These are phyloP conservation scores for Trametes sp. DNA, from an alignment of 1,284 basidiomycete species.

Conservation along the genomic window DNA sequence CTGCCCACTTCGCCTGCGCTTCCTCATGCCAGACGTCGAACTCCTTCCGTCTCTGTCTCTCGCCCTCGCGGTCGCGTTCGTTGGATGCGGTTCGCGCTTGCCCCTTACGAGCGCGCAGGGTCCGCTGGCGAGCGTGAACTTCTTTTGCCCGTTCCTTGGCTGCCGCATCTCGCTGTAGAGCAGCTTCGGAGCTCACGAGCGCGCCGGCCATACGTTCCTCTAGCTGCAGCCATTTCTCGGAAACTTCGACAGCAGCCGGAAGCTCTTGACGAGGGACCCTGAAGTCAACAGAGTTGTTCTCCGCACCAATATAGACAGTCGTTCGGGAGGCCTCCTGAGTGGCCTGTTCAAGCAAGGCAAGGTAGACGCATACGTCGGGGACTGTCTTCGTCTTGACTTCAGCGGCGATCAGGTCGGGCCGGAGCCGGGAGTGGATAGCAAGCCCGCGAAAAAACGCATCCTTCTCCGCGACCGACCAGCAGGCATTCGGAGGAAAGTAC, in stretches of 20 bases:
- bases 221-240: constrained; percentile 60
- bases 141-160: constrained; percentile 34
- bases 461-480: constrained; percentile 76
- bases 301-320: constrained; percentile 1
- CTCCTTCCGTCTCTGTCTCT: constrained; percentile 35
- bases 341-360: constrained; percentile 57
- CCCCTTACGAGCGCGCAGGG: constrained; percentile 32
- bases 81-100: constrained; percentile 23
- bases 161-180: constrained; percentile 37
- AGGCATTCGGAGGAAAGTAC: constrained; percentile 52
- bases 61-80: constrained; percentile 39
- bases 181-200: constrained; percentile 46
- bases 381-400: constrained; percentile 67
- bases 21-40: constrained; percentile 39
- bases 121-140: constrained; percentile 20
- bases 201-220: constrained; percentile 65
- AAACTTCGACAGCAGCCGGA: constrained; percentile 61
- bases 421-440: constrained; percentile 65
- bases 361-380: constrained; percentile 67
- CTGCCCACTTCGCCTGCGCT: constrained; percentile 41
- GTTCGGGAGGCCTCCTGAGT: background rate
- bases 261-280: constrained; percentile 30
- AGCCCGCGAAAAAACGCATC: constrained; percentile 74
- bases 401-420: constrained; percentile 77
- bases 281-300: background rate